These are phyloP conservation scores for Priceomyces carsonii DNA, from an alignment of 805 yeast species.

Conservation along the genomic window DNA sequence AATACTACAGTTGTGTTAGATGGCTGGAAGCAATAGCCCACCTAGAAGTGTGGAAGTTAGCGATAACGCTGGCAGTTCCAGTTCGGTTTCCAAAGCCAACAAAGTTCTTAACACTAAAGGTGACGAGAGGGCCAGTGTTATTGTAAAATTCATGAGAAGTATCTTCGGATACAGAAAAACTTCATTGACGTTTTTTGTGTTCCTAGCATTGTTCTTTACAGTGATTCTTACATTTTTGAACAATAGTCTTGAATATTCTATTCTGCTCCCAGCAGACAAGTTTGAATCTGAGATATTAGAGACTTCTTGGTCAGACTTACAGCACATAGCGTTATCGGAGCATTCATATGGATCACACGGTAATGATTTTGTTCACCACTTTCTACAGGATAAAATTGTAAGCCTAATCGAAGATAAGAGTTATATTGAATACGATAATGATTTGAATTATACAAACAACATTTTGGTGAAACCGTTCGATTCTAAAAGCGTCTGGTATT, in stretches of 20 bases:
- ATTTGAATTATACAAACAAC: conserved; percentile 42
- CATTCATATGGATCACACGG: conserved; percentile 82
- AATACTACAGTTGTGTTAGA: too few relatives aligned
- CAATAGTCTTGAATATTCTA: conserved; percentile 38
- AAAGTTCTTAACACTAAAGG: neutral
- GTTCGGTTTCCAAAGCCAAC: neutral
- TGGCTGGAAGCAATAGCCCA: conserved; percentile 2
- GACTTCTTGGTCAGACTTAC: conserved; percentile 71
- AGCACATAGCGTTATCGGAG: conserved; percentile 59
- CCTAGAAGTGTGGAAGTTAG: conserved; percentile 1
- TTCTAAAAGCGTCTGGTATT: conserved; percentile 63
- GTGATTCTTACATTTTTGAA: conserved; percentile 38
- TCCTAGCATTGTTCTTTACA: conserved; percentile 47
- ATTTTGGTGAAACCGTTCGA: conserved; percentile 51
- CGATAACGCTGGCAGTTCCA: neutral
- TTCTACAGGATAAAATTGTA: conserved; percentile 48
- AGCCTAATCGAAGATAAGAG: conserved; percentile 26
- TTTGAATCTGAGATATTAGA: conserved; percentile 34
- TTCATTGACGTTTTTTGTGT: conserved; percentile 56
- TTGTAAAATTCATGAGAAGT: conserved; percentile 40
- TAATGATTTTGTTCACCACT: conserved; percentile 76
- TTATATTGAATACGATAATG: conserved; percentile 41
- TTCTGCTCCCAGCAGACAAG: conserved; percentile 44
- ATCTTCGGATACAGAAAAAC: conserved; percentile 75
- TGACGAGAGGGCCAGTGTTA: conserved; percentile 15